A percentile compares a stretch with the other conserved stretches of the same genome.
These are phyloP conservation scores for Fraxinus latifolia DNA, from an alignment of 305 asterid species.

Conservation along the genomic window DNA sequence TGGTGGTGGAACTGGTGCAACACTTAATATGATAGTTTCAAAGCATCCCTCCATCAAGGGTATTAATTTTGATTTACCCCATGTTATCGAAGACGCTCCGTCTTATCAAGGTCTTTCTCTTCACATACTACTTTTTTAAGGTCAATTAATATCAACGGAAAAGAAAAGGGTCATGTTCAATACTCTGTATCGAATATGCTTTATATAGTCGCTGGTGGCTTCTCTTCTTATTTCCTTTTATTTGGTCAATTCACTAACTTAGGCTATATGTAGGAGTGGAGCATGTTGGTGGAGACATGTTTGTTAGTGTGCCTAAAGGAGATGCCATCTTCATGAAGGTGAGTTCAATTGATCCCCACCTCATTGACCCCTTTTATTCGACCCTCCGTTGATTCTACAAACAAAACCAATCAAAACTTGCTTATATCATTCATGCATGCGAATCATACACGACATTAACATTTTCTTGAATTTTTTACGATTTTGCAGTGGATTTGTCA, in stretches of 20 bases:
- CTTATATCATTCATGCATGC: background rate
- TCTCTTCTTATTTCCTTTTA: background rate
- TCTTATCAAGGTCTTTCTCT: constrained; percentile 33
- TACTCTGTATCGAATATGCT: background rate
- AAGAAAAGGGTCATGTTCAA: background rate
- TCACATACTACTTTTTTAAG: background rate
- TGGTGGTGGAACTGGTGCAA: constrained; percentile 72
- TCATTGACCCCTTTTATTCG: too few relatives aligned
- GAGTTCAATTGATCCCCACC: background rate
- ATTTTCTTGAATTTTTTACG: background rate
- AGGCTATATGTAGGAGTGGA: constrained; percentile 40
- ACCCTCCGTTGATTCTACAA: background rate
- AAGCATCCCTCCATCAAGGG: constrained; percentile 55
- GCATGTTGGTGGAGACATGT: constrained; percentile 75
- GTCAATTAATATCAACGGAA: background rate
- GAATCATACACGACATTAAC: background rate
- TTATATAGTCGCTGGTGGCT: background rate
- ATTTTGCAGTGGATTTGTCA: constrained; percentile 72
- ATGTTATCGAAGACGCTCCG: constrained; percentile 61
- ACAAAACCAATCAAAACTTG: background rate
- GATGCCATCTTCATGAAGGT: constrained; percentile 84
- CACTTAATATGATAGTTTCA: constrained; percentile 54
- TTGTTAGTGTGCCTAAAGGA: constrained; percentile 63
- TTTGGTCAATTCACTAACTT: background rate
- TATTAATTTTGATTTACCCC: constrained; percentile 62